These are phyloP conservation scores for Haplographium delicatum DNA, from an alignment of 495 filamentous ascomycete species.

Conservation along the genomic window DNA sequence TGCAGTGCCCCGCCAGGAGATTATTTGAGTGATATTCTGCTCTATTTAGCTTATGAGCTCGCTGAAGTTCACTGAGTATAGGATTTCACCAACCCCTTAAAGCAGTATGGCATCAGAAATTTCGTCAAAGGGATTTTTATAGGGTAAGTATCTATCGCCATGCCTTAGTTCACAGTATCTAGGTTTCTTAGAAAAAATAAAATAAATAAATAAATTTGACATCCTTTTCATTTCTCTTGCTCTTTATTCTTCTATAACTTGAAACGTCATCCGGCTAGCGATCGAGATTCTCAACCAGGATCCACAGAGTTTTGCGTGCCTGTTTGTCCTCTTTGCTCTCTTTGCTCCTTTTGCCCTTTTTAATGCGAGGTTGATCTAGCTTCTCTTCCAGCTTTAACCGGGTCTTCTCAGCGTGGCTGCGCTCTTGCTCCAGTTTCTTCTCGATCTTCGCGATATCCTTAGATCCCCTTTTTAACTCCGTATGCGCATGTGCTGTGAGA, in stretches of 20 bases:
- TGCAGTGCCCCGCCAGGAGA: no score
- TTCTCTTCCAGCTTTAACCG: not conserved
- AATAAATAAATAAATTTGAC: no score
- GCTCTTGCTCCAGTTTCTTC: not conserved
- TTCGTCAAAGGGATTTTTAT: no score
- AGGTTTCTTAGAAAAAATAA: no score
- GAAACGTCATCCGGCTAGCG: no score
- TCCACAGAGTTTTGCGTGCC: slow-evolving; percentile 4
- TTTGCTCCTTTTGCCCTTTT: not conserved
- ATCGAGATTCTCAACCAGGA: slow-evolving; percentile 5
- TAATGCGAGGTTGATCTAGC: not conserved
- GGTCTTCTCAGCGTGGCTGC: not conserved
- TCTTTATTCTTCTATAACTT: not conserved
- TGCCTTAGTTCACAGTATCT: no score
- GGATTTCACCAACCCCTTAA: no score
- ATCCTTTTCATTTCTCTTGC: not conserved
- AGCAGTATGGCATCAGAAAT: no score
- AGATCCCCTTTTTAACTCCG: not conserved
- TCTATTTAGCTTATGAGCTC: no score
- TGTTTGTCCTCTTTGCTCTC: slow-evolving; percentile 1
- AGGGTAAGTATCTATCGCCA: no score
- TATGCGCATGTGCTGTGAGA: not conserved
- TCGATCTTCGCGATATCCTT: not conserved
- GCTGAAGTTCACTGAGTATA: no score
- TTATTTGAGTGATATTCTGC: no score